Conservation (phyloP, 257 asterid species). For the Solanum habrochaites region DNA sequence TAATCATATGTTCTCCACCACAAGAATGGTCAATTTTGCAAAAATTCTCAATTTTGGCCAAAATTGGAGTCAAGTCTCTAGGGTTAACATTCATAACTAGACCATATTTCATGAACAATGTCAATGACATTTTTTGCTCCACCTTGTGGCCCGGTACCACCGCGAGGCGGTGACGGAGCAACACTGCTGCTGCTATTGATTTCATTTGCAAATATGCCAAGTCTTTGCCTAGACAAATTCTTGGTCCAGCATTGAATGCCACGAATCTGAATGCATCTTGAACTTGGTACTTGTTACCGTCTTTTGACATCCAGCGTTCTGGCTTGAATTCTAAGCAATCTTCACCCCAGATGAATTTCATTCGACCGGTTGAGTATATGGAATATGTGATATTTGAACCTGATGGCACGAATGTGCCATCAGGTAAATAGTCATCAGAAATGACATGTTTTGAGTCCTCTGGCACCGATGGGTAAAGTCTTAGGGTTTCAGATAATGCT, state of each 20-base stretch:
- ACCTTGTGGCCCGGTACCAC: slow-evolving; percentile 43
- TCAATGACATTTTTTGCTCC: slow-evolving; percentile 54
- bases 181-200: slow-evolving; percentile 43
- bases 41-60: slow-evolving; percentile 16
- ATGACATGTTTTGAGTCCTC: slow-evolving; percentile 55
- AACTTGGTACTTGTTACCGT: slow-evolving; percentile 19
- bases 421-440: slow-evolving; percentile 39
- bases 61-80: slow-evolving; percentile 30
- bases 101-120: slow-evolving; percentile 56
- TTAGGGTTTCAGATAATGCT: slow-evolving; percentile 46
- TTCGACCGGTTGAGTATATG: slow-evolving; percentile 46
- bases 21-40: background rate
- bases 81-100: slow-evolving; percentile 35
- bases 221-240: slow-evolving; percentile 49
- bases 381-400: slow-evolving; percentile 54
- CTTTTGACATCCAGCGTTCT: slow-evolving; percentile 51
- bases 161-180: slow-evolving; percentile 39
- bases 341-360: slow-evolving; percentile 57
- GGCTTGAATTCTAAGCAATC: slow-evolving; percentile 49
- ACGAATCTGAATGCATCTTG: slow-evolving; percentile 38
- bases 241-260: slow-evolving; percentile 50
- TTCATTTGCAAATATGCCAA: slow-evolving; percentile 55
- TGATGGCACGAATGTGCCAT: slow-evolving; percentile 52
- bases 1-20: background rate
- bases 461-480: slow-evolving; percentile 63